These are phyloP conservation scores for Coccomyxa subellipsoidea DNA, from an alignment of 163 green algal species.

Conservation along the genomic window DNA sequence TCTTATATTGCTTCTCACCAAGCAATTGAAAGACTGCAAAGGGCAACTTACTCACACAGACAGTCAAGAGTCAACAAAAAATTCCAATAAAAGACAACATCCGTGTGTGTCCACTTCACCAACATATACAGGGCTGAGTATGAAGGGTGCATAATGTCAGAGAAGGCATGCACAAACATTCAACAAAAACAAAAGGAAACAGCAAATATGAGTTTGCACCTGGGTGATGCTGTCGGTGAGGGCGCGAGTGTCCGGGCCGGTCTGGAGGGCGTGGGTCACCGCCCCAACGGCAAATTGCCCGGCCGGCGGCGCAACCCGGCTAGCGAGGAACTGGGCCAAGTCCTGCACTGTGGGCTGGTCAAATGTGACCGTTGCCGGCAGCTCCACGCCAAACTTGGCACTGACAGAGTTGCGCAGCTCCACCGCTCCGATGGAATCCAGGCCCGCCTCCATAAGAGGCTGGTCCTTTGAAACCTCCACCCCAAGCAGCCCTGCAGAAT, in stretches of 20 bases:
- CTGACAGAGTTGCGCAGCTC: constrained; percentile 73
- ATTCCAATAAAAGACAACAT: too few species aligned
- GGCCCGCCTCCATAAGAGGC: constrained; percentile 70
- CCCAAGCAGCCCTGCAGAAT: constrained; percentile 4
- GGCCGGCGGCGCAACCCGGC: background rate
- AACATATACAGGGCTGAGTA: too few species aligned
- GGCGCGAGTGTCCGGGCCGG: background rate
- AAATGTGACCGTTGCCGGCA: constrained; percentile 80
- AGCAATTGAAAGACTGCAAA: too few species aligned
- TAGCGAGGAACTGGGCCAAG: constrained; percentile 5
- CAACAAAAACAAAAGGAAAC: background rate
- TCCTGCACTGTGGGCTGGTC: constrained; percentile 71
- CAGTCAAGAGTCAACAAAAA: too few species aligned
- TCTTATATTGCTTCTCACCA: too few species aligned
- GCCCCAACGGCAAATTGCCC: background rate
- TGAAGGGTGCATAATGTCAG: too few species aligned
- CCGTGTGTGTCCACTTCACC: too few species aligned
- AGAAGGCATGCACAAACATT: background rate
- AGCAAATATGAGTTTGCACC: background rate
- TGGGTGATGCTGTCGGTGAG: background rate
- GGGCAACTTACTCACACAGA: too few species aligned
- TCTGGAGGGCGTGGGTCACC: background rate
- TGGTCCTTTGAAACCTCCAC: constrained; percentile 23
- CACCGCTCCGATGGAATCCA: constrained; percentile 64
- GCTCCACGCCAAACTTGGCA: constrained; percentile 44